Percentiles rank a stretch among this genome's conserved stretches.
Conservation (phyloP, 257 asterid genomes). For the Orobanche coerulescens region DNA sequence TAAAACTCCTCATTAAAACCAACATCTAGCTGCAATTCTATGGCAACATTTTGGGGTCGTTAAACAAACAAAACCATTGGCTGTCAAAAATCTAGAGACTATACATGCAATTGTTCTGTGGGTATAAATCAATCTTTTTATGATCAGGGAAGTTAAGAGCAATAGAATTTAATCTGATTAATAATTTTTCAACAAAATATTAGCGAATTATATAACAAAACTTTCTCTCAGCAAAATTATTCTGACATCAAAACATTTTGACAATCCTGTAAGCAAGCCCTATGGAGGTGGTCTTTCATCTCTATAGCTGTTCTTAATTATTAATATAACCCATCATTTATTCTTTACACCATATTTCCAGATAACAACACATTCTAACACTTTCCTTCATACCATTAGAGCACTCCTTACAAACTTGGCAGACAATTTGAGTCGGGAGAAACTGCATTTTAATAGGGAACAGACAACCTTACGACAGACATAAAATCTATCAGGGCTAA, state of each 20-base stretch:
- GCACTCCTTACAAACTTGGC: not conserved
- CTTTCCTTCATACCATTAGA: not conserved
- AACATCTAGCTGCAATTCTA: not conserved
- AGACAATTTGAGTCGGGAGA: slow-evolving; percentile 1
- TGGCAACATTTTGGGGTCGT: not conserved
- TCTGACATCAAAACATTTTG: no score
- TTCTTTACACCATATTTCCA: not conserved
- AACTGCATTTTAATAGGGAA: not conserved
- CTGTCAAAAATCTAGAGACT: not conserved
- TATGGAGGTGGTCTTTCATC: no score
- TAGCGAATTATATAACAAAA: no score
- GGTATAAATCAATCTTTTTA: not conserved
- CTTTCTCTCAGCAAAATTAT: no score
- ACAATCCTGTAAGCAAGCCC: no score
- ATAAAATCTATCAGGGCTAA: not conserved
- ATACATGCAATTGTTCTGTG: not conserved
- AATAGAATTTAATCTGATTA: not conserved
- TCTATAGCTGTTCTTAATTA: no score
- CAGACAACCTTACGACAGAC: not conserved
- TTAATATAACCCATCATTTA: not conserved
- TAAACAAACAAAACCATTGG: not conserved
- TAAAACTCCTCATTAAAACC: no score
- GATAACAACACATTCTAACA: not conserved
- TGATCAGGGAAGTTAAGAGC: not conserved
- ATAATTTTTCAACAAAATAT: not conserved